Percentiles rank a stretch among this genome's conserved stretches.
phyloP scores from a whole-genome alignment of 768 basidiomycete species.

The Mycena crocata region DNA sequence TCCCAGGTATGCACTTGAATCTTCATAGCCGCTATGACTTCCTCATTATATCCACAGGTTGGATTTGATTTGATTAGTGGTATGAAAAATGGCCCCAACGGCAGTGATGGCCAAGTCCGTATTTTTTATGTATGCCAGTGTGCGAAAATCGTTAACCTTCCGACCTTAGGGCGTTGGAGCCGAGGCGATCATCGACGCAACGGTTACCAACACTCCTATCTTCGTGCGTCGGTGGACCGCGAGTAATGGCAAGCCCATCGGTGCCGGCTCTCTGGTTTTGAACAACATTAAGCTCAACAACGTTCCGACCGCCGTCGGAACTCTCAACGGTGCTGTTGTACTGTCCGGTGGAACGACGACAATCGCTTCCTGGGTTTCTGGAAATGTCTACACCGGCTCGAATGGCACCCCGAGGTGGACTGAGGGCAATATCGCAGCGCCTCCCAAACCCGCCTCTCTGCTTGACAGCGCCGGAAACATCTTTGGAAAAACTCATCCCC shows the following conservation, averaged over 20 bases:
- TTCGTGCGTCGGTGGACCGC: constrained; percentile 67
- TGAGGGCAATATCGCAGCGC: constrained; percentile 60
- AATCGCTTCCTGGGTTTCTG: constrained; percentile 80
- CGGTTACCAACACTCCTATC: constrained; percentile 68
- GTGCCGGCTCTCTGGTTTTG: constrained; percentile 69
- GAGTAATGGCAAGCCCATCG: constrained; percentile 53
- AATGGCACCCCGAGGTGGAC: constrained; percentile 55
- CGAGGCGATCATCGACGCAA: constrained; percentile 73
- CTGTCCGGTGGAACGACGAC: constrained; percentile 70
- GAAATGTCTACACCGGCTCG: constrained; percentile 73
- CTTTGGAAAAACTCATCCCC: constrained; percentile 73
- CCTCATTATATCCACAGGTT: constrained; percentile 45
- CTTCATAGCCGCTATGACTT: neutral
- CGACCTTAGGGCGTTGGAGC: constrained; percentile 68
- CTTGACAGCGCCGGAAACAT: constrained; percentile 70
- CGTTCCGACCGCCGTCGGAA: constrained; percentile 71
- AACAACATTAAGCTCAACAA: constrained; percentile 73
- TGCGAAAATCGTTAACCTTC: neutral
- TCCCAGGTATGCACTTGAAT: constrained; percentile 42
- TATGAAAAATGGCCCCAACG: too few species aligned
- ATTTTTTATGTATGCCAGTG: neutral
- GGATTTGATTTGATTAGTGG: constrained; percentile 71
- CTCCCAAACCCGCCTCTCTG: constrained; percentile 66
- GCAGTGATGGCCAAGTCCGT: constrained; percentile 53
- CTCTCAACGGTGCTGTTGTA: constrained; percentile 61